Base-by-base conservation (phyloP, 2,329 filamentous ascomycete genomes). In the Alternaria tenuissima region DNA sequence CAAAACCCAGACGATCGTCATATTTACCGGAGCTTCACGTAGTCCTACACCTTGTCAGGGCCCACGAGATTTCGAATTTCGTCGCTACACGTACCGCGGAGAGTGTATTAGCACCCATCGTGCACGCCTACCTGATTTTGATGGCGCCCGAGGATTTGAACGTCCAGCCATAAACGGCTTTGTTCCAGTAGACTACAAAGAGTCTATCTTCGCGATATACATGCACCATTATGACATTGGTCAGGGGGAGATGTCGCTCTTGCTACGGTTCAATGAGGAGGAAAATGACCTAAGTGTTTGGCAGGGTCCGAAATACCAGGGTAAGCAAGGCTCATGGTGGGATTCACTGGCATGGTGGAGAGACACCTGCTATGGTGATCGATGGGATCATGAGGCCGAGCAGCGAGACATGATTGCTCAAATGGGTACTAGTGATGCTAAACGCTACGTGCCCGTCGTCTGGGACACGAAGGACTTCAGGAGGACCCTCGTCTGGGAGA, bases 241-340 rank as follows among this genome's bases (percentile, higher is more conserved):
- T 44, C 34, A 18, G 4, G 24, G 54, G 5, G 16, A 11, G 8
- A 11, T 30, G 7, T 20, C 42, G 12, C 18, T 49, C 7, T 36
- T n/a, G n/a, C 26, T 69, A 2, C 63, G 55, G 4, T 69, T 69
- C 30, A 60, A 72, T 34, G 65, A 67, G 32, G 42, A 57, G 12
- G 49, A 57, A 2, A 38, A 57, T 30, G 36, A 46, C 7, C 61
- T 71, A 38, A 67, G 52, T 9, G 39, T 32, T 34, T 52, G 41
- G 26, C 34, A 46, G 12, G 38, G 18, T 12, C 30, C 41, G 14
- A 6, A 16, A 30, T 20, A 26, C 1, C 32, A 22, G 16, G 34
- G 14, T 16, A 38, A 38, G n/a, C 34, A 38, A 38, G 34, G 34
- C 34, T 38, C 16, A 16, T 38, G 16, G 34, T 8, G 30, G 20